Conservation (phyloP, 208 protist species). For the Trypanosoma platydactyli region DNA sequence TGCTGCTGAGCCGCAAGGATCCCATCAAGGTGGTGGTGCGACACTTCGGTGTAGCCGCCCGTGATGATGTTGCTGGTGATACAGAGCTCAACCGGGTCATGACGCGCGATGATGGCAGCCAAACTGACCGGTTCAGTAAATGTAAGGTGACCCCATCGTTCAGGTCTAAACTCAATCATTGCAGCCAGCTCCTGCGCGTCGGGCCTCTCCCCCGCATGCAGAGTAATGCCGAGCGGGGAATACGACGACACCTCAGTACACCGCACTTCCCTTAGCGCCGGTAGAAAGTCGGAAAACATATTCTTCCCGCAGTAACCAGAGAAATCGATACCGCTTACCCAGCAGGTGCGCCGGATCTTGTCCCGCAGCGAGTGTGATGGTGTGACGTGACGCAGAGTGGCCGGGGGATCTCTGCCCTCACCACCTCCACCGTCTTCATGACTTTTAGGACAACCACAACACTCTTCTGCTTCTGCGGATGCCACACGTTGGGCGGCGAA, state of each 20-base stretch:
- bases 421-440: not conserved
- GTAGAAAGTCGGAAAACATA: conserved; percentile 48
- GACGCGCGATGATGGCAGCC: conserved; percentile 32
- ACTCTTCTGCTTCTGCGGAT: not conserved
- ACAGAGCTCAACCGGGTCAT: conserved; percentile 82
- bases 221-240: conserved; percentile 44
- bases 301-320: conserved; percentile 87
- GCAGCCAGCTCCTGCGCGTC: conserved; percentile 55
- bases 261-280: conserved; percentile 38
- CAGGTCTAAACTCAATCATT: conserved; percentile 67
- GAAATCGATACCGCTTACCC: conserved; percentile 85
- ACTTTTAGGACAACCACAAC: not conserved
- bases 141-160: conserved; percentile 82
- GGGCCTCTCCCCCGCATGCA: conserved; percentile 84
- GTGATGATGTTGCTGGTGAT: conserved; percentile 84
- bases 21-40: conserved; percentile 58
- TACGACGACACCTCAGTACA: not conserved
- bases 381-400: too few species aligned
- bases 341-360: conserved; percentile 53
- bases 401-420: not conserved
- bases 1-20: conserved; percentile 25
- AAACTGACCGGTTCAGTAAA: conserved; percentile 55
- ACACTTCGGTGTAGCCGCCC: conserved; percentile 44
- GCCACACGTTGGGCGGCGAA: conserved; percentile 9
- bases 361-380: not conserved